phyloP scores from a whole-genome alignment of 257 asterid species.

The Pogostemon cablin region DNA sequence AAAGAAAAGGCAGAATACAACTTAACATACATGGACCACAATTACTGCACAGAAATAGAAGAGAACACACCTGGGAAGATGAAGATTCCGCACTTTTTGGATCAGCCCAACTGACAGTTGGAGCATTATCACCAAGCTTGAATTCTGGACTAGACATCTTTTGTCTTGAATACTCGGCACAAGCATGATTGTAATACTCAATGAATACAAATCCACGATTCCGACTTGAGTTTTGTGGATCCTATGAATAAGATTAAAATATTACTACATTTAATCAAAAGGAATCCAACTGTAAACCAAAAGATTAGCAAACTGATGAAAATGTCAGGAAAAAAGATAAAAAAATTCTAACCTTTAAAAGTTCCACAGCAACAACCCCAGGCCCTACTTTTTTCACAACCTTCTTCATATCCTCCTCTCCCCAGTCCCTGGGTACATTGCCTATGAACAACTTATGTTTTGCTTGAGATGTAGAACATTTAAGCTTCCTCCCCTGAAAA shows the following conservation, averaged over 20 bases:
- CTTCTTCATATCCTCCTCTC: slow-evolving; percentile 76
- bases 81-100: slow-evolving; percentile 85
- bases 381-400: slow-evolving; percentile 82
- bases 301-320: slow-evolving; percentile 12
- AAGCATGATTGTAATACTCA: slow-evolving; percentile 93
- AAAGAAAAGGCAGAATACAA: not conserved
- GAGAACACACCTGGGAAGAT: slow-evolving; percentile 67
- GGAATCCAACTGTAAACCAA: slow-evolving; percentile 14
- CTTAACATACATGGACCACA: slow-evolving; percentile 19
- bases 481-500: slow-evolving; percentile 77
- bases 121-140: slow-evolving; percentile 87
- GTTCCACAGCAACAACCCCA: slow-evolving; percentile 77
- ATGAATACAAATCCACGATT: slow-evolving; percentile 93
- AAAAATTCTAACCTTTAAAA: slow-evolving; percentile 63
- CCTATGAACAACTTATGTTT: slow-evolving; percentile 88
- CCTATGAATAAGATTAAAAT: slow-evolving; percentile 47
- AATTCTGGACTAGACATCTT: slow-evolving; percentile 80
- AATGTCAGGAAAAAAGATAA: not conserved
- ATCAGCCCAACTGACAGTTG: slow-evolving; percentile 99
- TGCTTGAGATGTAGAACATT: slow-evolving; percentile 94
- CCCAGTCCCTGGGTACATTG: slow-evolving; percentile 88
- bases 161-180: slow-evolving; percentile 95
- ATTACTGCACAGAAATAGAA: slow-evolving; percentile 11
- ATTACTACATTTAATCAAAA: slow-evolving; percentile 13
- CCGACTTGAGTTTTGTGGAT: slow-evolving; percentile 73